These are phyloP conservation scores for Pyrenophora graminea DNA, from an alignment of 2,329 filamentous ascomycete species.

Conservation along the genomic window DNA sequence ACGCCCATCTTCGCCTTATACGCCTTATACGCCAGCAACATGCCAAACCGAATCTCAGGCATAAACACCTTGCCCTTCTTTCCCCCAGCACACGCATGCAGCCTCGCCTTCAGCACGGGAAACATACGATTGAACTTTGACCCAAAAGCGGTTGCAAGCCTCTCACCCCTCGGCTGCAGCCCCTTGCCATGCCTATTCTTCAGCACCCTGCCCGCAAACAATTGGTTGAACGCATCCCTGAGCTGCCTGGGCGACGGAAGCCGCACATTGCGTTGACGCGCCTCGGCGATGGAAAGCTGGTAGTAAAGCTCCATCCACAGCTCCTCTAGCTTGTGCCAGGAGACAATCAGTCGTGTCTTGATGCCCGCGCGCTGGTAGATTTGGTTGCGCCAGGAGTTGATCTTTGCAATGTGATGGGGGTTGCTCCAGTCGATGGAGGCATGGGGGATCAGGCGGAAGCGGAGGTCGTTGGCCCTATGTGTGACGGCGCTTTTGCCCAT, in stretches of 20 bases:
- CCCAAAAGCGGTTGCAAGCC: constrained; percentile 16
- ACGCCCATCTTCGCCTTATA: constrained; percentile 13
- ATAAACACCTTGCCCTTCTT: constrained; percentile 15
- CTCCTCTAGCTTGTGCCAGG: constrained; percentile 25
- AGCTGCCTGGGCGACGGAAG: constrained; percentile 10
- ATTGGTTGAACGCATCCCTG: constrained; percentile 20
- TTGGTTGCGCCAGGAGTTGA: constrained; percentile 32
- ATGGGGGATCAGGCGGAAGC: constrained; percentile 24
- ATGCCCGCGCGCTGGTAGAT: constrained; percentile 28
- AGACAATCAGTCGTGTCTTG: constrained; percentile 15
- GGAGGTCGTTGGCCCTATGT: constrained; percentile 12
- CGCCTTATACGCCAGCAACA: constrained; percentile 14
- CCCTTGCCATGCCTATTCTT: constrained; percentile 3
- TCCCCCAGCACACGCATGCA: constrained; percentile 4
- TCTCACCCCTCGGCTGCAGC: constrained; percentile 2
- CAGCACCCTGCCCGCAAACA: constrained; percentile 14
- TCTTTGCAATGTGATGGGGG: constrained; percentile 21
- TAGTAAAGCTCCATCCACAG: constrained; percentile 26
- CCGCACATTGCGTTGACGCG: constrained; percentile 11
- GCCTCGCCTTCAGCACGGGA: constrained; percentile 1
- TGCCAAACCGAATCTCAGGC: constrained; percentile 13
- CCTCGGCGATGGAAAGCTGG: constrained; percentile 20
- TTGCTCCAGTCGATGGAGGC: constrained; percentile 26
- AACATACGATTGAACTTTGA: constrained; percentile 24
- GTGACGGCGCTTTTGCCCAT: constrained; percentile 15